phyloP scores from a whole-genome alignment of 257 asterid genomes.

The Penstemon newberryi region DNA sequence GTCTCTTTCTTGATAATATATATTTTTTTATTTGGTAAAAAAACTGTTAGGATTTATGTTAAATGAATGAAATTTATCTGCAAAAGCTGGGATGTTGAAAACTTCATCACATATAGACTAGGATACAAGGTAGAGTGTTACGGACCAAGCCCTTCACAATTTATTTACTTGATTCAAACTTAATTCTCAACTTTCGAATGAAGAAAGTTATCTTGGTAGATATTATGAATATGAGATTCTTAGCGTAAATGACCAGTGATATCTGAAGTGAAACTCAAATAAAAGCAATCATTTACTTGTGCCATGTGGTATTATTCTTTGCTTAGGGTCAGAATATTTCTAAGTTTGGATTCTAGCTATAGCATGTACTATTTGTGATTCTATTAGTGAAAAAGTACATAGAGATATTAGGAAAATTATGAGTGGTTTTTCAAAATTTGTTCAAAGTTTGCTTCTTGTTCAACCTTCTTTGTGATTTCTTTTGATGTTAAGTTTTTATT shows the following conservation, averaged over 20 bases:
- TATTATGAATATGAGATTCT: too few relatives aligned
- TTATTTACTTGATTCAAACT: too few relatives aligned
- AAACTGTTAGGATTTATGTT: not conserved
- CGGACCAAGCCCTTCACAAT: too few relatives aligned
- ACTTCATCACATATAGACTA: not conserved
- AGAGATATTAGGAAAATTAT: not conserved
- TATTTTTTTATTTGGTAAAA: not conserved
- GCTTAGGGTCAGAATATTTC: not conserved
- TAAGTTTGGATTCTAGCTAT: not conserved
- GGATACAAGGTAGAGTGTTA: too few relatives aligned
- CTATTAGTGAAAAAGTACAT: not conserved
- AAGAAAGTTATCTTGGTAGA: too few relatives aligned
- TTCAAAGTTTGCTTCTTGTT: not conserved
- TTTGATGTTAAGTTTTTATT: slow-evolving; percentile 16
- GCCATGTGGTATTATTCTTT: not conserved
- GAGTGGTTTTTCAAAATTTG: not conserved
- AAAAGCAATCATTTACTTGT: not conserved
- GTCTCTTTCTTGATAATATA: slow-evolving; percentile 20
- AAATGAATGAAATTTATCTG: not conserved
- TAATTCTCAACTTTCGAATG: too few relatives aligned
- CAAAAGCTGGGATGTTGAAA: not conserved
- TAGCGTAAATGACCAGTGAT: too few relatives aligned
- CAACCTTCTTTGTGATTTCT: slow-evolving; percentile 6
- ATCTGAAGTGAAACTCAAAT: not conserved
- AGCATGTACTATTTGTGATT: not conserved